phyloP scores from a whole-genome alignment of 2,329 filamentous ascomycete species.

The Neofusicoccum sp. region DNA sequence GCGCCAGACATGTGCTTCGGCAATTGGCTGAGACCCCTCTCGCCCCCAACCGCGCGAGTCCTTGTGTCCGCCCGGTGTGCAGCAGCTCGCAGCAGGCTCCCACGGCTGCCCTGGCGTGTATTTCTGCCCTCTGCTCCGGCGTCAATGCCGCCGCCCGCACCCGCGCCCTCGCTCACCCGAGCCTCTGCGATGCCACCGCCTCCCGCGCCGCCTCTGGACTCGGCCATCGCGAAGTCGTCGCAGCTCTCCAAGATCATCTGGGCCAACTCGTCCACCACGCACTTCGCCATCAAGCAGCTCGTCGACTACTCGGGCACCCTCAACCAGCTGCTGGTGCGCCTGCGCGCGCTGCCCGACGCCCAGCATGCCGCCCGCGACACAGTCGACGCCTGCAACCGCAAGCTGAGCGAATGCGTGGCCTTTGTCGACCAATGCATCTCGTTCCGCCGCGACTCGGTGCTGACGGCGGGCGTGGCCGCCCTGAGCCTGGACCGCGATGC shows the following conservation, averaged over 20 bases:
- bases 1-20: neutral
- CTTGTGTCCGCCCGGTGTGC: too few species aligned
- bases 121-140: neutral
- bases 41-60: constrained; percentile 1
- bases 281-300: constrained; percentile 7
- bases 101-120: neutral
- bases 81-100: neutral
- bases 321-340: neutral
- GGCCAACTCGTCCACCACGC: constrained; percentile 4
- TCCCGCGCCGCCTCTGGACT: neutral
- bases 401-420: constrained; percentile 3
- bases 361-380: neutral
- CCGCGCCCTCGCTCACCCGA: neutral
- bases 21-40: neutral
- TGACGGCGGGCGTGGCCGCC: neutral
- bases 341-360: neutral
- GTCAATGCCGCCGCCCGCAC: neutral
- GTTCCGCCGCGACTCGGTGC: neutral
- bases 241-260: constrained; percentile 15
- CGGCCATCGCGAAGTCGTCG: constrained; percentile 11
- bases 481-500: constrained; percentile 3
- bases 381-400: neutral
- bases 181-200: neutral
- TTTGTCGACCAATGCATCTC: constrained; percentile 7
- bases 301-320: neutral